Percentiles rank a stretch among this genome's conserved stretches.
These are phyloP conservation scores for Hanseniaspora meyeri DNA, from an alignment of 805 yeast species.

Conservation along the genomic window DNA sequence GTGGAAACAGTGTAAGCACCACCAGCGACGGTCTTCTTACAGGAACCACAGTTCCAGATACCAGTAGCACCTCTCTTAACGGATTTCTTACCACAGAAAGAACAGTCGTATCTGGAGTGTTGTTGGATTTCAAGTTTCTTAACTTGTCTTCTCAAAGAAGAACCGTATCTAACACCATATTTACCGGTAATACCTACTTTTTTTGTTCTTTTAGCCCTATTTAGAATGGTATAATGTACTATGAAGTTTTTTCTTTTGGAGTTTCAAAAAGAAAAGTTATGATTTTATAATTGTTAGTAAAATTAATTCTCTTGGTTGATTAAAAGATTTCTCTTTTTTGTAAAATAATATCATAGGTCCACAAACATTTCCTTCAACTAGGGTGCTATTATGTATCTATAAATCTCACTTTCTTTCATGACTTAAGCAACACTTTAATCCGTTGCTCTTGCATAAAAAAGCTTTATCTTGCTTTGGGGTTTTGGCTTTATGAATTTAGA, in stretches of 20 bases:
- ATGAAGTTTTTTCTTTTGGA: neutral
- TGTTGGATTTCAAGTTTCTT: slow-evolving; percentile 98
- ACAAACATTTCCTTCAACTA: no score
- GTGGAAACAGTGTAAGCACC: slow-evolving; percentile 99
- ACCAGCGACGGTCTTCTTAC: slow-evolving; percentile 96
- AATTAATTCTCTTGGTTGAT: neutral
- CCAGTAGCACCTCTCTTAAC: slow-evolving; percentile 97
- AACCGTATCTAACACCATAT: slow-evolving; percentile 99
- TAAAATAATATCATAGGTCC: no score
- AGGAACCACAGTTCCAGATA: slow-evolving; percentile 95
- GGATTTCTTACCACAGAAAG: slow-evolving; percentile 99
- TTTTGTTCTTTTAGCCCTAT: slow-evolving; percentile 99
- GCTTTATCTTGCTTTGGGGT: no score
- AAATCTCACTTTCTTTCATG: no score
- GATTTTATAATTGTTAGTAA: neutral
- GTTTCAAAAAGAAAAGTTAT: neutral
- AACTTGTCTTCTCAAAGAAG: slow-evolving; percentile 99
- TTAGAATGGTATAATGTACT: neutral
- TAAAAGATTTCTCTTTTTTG: neutral
- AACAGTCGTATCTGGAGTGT: slow-evolving; percentile 97
- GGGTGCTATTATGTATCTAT: no score
- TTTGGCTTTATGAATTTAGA: no score
- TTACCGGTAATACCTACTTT: slow-evolving; percentile 99
- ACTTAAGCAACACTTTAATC: no score
- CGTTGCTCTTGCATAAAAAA: no score